A percentile compares a stretch with the other conserved stretches of the same genome.
phyloP scores from a whole-genome alignment of 306 rosid species.

The Senna siamea region DNA sequence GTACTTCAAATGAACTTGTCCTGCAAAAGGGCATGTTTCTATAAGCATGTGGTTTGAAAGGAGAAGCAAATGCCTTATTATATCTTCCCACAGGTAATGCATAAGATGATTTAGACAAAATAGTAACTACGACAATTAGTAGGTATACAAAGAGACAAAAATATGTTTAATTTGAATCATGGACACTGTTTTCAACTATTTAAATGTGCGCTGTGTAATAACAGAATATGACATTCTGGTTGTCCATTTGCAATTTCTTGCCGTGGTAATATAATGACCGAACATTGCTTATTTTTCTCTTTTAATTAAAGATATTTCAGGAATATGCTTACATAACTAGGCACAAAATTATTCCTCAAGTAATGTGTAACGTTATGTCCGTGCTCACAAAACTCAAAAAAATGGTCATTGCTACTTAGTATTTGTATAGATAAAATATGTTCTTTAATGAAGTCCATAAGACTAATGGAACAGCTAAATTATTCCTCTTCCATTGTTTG shows the following conservation, averaged over 20 bases:
- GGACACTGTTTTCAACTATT: neutral
- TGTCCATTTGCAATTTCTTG: neutral
- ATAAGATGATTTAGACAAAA: neutral
- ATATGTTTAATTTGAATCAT: neutral
- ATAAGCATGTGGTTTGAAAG: neutral
- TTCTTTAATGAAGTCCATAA: neutral
- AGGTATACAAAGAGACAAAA: neutral
- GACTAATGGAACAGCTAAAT: neutral
- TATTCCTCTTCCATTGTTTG: too few relatives aligned
- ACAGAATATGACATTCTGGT: neutral
- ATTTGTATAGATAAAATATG: neutral
- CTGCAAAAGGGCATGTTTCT: constrained; percentile 16
- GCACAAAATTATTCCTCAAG: neutral
- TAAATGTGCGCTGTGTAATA: neutral
- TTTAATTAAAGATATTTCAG: neutral
- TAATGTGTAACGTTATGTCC: neutral
- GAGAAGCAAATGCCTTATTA: neutral
- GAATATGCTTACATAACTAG: neutral
- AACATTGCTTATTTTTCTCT: neutral
- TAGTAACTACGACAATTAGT: neutral
- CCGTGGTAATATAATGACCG: neutral
- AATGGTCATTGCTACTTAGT: neutral
- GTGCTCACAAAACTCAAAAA: neutral
- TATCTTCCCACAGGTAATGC: neutral
- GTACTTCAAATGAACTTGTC: constrained; percentile 1